A percentile compares a stretch with the other conserved stretches of the same genome.
Conservation (phyloP, 2,329 filamentous ascomycete species). For the Cladosporium sp. region DNA sequence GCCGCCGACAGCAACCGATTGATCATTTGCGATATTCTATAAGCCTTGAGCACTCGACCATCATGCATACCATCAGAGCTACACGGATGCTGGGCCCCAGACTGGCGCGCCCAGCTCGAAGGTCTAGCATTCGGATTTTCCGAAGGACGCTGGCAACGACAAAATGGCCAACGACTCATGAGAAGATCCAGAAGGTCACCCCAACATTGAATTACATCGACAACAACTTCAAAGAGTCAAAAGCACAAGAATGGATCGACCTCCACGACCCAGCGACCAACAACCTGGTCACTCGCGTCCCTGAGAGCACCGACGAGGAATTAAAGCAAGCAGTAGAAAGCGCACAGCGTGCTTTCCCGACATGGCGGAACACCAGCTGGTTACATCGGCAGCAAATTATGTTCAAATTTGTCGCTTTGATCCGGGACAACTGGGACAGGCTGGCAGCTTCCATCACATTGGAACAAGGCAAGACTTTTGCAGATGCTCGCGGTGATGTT, state of each 20-base stretch:
- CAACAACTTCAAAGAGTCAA: slow-evolving; percentile 70
- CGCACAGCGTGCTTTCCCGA: slow-evolving; percentile 69
- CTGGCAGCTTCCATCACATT: slow-evolving; percentile 80
- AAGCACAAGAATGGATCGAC: slow-evolving; percentile 70
- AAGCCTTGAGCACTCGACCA: background rate
- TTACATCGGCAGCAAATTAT: slow-evolving; percentile 77
- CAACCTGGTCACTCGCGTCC: slow-evolving; percentile 77
- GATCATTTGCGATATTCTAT: no score
- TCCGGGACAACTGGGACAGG: slow-evolving; percentile 80
- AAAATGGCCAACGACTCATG: background rate
- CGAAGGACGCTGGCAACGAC: background rate
- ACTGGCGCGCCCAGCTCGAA: background rate
- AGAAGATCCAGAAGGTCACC: background rate
- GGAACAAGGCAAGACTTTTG: slow-evolving; percentile 86
- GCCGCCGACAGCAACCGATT: no score
- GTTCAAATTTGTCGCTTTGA: slow-evolving; percentile 78
- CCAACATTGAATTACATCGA: slow-evolving; percentile 63
- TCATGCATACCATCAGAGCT: background rate
- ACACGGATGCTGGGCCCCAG: background rate
- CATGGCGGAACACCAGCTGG: slow-evolving; percentile 69
- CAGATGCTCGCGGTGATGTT: slow-evolving; percentile 77
- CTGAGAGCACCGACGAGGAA: slow-evolving; percentile 75
- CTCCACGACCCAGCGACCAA: slow-evolving; percentile 81
- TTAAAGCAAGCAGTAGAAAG: slow-evolving; percentile 71
- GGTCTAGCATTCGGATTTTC: background rate